Base-by-base conservation (phyloP, 208 protist species). In the Trypanosomatidae sp. region DNA sequence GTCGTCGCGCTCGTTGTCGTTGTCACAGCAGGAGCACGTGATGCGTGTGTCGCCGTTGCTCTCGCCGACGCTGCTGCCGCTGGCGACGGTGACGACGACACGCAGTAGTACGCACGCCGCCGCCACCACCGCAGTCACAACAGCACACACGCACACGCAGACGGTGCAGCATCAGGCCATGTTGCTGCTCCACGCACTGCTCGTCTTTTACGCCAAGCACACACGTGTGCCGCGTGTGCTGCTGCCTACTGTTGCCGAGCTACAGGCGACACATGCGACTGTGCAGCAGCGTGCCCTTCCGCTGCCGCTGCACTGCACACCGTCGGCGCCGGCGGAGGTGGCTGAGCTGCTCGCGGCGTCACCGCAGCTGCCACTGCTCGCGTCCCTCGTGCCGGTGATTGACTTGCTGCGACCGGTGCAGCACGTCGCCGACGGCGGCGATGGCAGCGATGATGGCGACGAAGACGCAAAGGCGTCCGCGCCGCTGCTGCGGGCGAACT, bases 321-420 rank as follows among this genome's bases (percentile, higher is more conserved):
- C 69, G 22, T 93, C 84, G 3, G 66, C 79, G 1, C 84, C 84
- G 5, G 71, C 37, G 6, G 66, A 78, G 33, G 55, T 93, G 44
- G 41, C 72, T 1, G 73, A 81, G 39, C 48, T 93, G 25, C 62
- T 89, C 2, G 61, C 53, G 33, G 22, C 43, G 10, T 48, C 59
- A 4, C 66, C 65, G 0, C 64, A 77, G n/a, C 42, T 87, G 16
- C 50, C 69, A 7, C 43, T 77, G 11, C 15, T 88, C n/a, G 76
- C 79, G 0, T 84, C 84, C 3, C 61, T 93, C 25, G 68, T 93
- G 10, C 84, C 84, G 8, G 47, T 77, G 2, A 61, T 93, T 1
- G 84, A 89, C 47, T 46, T 85, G 24, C 75, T 93, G 40, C 56
- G 64, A 21, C 0, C 6, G 28, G 10, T 33, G 38, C 19, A 8